A percentile compares a stretch with the other conserved stretches of the same genome.
Conservation (phyloP, 108 stramenopile genomes). For the Fragilaria radians region DNA sequence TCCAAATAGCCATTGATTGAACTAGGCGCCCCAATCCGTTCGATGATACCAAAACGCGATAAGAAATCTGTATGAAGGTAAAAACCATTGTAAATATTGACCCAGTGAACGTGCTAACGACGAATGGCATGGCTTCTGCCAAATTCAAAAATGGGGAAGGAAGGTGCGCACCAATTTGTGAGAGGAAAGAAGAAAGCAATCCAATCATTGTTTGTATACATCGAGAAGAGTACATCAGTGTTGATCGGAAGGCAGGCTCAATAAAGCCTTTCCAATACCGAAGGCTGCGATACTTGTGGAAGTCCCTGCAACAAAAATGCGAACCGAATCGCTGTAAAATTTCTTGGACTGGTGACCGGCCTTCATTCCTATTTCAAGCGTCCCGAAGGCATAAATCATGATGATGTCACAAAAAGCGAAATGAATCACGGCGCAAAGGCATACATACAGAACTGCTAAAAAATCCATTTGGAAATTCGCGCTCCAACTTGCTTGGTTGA, state of each 20-base stretch:
- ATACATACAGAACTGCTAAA: constrained; percentile 18
- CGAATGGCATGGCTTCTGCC: background rate
- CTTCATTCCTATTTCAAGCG: constrained; percentile 38
- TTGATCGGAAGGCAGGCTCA: background rate
- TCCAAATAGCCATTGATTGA: background rate
- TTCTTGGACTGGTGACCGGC: constrained; percentile 29
- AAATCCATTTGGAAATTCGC: constrained; percentile 3
- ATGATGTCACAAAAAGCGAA: constrained; percentile 30
- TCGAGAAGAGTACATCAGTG: constrained; percentile 11
- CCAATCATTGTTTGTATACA: background rate
- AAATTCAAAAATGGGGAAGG: background rate
- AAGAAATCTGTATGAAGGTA: too few relatives aligned
- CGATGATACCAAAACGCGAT: too few relatives aligned
- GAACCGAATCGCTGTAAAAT: constrained; percentile 39
- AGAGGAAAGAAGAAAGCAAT: background rate
- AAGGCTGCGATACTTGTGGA: constrained; percentile 18
- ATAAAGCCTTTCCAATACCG: constrained; percentile 16
- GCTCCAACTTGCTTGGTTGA: background rate
- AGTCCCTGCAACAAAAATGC: constrained; percentile 14
- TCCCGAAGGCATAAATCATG: constrained; percentile 38
- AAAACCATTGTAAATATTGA: constrained; percentile 6
- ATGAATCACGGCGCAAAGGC: constrained; percentile 24
- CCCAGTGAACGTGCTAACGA: constrained; percentile 3
- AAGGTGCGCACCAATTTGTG: background rate
- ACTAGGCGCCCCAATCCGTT: background rate